Conservation (phyloP, 495 filamentous ascomycete species). For the Hapsidospora chrysogenum region DNA sequence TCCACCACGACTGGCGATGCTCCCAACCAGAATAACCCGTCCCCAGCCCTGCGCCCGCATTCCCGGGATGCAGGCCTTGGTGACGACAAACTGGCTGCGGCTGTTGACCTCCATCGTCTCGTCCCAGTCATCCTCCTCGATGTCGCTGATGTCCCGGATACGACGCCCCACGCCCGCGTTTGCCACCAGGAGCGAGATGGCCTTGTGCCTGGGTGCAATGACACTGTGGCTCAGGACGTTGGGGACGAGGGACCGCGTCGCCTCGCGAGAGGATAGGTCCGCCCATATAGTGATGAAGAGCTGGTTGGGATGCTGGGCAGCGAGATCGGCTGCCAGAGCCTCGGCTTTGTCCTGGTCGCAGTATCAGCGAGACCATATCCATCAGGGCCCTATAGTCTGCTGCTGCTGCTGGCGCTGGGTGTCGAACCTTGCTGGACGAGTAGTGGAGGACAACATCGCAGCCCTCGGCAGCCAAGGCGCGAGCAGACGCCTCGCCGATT, state of each 20-base stretch:
- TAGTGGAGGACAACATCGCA: constrained; percentile 2
- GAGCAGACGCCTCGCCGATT: neutral
- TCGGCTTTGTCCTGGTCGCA: neutral
- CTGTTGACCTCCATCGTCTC: constrained; percentile 2
- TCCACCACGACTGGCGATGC: constrained; percentile 2
- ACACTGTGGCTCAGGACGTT: neutral
- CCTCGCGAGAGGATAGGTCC: neutral
- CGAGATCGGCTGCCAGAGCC: neutral
- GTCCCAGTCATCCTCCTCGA: constrained; percentile 3
- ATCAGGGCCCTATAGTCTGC: neutral
- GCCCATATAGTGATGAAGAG: neutral
- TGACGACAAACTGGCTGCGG: constrained; percentile 1
- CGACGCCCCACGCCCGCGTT: constrained; percentile 2
- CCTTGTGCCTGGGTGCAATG: neutral
- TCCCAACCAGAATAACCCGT: constrained; percentile 1
- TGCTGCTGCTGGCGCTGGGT: neutral
- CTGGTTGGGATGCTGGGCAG: neutral
- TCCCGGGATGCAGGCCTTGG: neutral
- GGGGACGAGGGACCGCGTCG: neutral
- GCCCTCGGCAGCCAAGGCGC: constrained; percentile 1
- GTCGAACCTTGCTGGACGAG: constrained; percentile 1
- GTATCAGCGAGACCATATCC: no score
- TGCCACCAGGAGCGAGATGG: constrained; percentile 1
- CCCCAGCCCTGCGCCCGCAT: constrained; percentile 2
- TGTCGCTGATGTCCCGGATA: neutral